These are phyloP conservation scores for Cicer yamashitae DNA, from an alignment of 306 rosid genomes.

Conservation along the genomic window DNA sequence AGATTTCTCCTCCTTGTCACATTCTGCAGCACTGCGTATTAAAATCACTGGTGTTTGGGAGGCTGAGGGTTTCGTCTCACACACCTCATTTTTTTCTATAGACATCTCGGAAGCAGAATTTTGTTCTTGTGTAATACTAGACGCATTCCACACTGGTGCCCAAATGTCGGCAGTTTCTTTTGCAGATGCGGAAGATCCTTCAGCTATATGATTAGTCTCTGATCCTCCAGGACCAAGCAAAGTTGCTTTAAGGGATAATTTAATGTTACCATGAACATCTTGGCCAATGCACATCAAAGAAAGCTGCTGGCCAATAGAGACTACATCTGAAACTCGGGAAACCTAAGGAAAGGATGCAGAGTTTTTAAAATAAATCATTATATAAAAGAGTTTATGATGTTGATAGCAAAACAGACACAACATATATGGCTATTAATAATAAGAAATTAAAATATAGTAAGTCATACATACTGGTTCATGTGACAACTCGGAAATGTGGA, in stretches of 20 bases:
- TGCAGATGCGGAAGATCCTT: conserved; percentile 50
- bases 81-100: conserved; percentile 46
- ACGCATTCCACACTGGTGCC: conserved; percentile 53
- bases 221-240: conserved; percentile 46
- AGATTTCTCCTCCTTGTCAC: conserved; percentile 83
- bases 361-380: conserved; percentile 21
- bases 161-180: conserved; percentile 56
- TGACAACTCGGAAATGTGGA: conserved; percentile 94
- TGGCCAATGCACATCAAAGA: conserved; percentile 88
- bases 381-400: conserved; percentile 23
- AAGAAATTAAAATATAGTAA: conserved; percentile 28
- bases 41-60: conserved; percentile 65
- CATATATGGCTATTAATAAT: conserved; percentile 11
- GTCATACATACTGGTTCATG: conserved; percentile 71
- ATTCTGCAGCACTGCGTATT: conserved; percentile 84
- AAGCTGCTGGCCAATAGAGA: conserved; percentile 84
- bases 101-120: conserved; percentile 50
- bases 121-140: conserved; percentile 46
- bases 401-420: conserved; percentile 14
- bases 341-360: conserved; percentile 60
- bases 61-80: conserved; percentile 45
- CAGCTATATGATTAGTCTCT: conserved; percentile 42
- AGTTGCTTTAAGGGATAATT: conserved; percentile 87
- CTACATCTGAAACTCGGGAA: conserved; percentile 71
- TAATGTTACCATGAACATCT: conserved; percentile 93